Evolutionary conservation across 2,329 filamentous ascomycete genomes (phyloP), one percentile per base, ranked within the genome.

Genomic region (Penicillium sp.): DNA sequence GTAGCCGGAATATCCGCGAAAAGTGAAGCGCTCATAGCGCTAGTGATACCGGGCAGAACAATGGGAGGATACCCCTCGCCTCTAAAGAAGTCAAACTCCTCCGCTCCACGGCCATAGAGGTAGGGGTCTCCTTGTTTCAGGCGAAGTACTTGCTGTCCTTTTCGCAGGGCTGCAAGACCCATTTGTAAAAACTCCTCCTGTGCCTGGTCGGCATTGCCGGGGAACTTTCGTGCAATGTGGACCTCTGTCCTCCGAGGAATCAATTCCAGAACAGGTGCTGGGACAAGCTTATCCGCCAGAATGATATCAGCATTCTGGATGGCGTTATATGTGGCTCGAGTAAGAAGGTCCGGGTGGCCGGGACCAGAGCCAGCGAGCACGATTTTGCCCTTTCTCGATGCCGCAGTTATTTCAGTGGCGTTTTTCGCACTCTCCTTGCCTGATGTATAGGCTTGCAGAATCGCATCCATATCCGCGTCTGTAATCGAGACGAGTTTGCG

Each of bases 101-200:
- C 92, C 22, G 87, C 92, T 39, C 92, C 92, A 26, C 92, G 81
- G 26, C 92, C 92, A 64, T 96, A 98, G 26, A 98, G 78, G 65
- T 94, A 98, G 0, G 92, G 92, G 56, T 98, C 92, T 30, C 92
- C 92, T 62, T 98, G 92, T 68, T 98, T 98, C 30, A 98, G 72
- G 2, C 92, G 77, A 22, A 98, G 73, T 0, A 98, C 92, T 1
- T 79, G 84, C 60, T 85, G 80, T 9, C 92, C 92, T 13, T 73
- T 68, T 32, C 72, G 67, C 13, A 84, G 54, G 2, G 80, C 87
- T 2, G 77, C 76, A 2, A 95, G 71, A 0, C 87, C 92, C 52
- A 86, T 75, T 36, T 80, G 74, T 2, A 94, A 76, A 3, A 98
- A 79, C 64, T 98, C 92, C 56, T 89, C 80, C 61, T 98, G 92